phyloP scores from a whole-genome alignment of 345 rosid species.

The Arabidopsis suecica region DNA sequence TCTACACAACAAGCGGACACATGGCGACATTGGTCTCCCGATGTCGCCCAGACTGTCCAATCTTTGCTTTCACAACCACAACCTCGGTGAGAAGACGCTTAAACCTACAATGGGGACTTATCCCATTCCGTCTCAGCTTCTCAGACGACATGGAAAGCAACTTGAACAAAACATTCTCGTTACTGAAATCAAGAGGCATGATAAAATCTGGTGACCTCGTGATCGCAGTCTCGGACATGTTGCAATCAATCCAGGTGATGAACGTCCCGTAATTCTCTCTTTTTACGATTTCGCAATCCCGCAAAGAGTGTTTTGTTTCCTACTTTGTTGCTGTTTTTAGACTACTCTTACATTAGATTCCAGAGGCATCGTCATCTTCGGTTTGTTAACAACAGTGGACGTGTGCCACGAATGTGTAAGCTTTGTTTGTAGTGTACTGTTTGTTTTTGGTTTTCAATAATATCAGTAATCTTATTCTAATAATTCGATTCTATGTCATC shows the following conservation, averaged over 20 bases:
- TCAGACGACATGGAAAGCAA: conserved; percentile 94
- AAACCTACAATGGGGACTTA: conserved; percentile 97
- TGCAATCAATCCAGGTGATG: conserved; percentile 96
- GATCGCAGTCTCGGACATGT: conserved; percentile 92
- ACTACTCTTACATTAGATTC: conserved; percentile 18
- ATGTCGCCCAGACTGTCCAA: conserved; percentile 98
- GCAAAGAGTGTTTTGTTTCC: conserved; percentile 22
- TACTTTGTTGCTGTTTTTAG: conserved; percentile 30
- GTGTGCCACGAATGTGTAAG: conserved; percentile 38
- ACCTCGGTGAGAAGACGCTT: conserved; percentile 84
- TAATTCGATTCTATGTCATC: neutral
- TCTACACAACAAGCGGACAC: conserved; percentile 89
- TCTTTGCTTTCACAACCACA: conserved; percentile 86
- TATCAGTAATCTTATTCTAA: conserved; percentile 3
- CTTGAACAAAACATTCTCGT: conserved; percentile 86
- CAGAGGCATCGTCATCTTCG: conserved; percentile 14
- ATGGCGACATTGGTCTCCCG: conserved; percentile 94
- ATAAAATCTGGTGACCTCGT: conserved; percentile 96
- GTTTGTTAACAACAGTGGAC: conserved; percentile 31
- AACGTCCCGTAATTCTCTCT: conserved; percentile 63
- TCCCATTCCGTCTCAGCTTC: conserved; percentile 95
- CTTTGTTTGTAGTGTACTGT: conserved; percentile 39
- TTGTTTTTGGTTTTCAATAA: conserved; percentile 16
- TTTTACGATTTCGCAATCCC: neutral
- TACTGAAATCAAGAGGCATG: conserved; percentile 98